A percentile compares a stretch with the other conserved stretches of the same genome.
Conservation (phyloP, 352 stramenopile genomes). For the Albugo laibachii region DNA sequence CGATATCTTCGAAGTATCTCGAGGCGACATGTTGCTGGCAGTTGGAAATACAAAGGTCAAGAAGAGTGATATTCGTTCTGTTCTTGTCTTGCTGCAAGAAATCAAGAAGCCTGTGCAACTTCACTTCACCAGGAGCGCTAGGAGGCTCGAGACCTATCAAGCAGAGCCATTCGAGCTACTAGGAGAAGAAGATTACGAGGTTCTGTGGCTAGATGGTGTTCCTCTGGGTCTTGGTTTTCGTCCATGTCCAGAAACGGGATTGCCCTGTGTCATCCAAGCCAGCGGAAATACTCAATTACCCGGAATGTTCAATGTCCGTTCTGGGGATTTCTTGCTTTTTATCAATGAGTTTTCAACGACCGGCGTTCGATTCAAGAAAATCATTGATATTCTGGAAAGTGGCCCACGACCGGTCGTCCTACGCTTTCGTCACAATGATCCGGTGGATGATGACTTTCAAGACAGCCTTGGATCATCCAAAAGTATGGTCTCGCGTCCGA, state of each 20-base stretch:
- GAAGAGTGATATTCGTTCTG: slow-evolving; percentile 62
- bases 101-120: slow-evolving; percentile 66
- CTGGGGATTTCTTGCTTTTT: slow-evolving; percentile 58
- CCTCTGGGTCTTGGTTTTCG: slow-evolving; percentile 66
- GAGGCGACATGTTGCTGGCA: slow-evolving; percentile 54
- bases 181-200: slow-evolving; percentile 73
- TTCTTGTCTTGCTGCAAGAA: slow-evolving; percentile 54
- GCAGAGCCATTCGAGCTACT: slow-evolving; percentile 50
- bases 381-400: slow-evolving; percentile 72
- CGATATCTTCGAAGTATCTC: slow-evolving; percentile 68
- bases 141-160: slow-evolving; percentile 41
- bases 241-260: slow-evolving; percentile 49
- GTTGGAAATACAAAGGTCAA: slow-evolving; percentile 58
- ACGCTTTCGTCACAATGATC: slow-evolving; percentile 65
- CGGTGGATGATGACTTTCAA: slow-evolving; percentile 27
- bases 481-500: too few relatives aligned
- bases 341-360: slow-evolving; percentile 77
- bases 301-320: slow-evolving; percentile 74
- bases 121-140: slow-evolving; percentile 51
- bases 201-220: slow-evolving; percentile 71
- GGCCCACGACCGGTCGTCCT: slow-evolving; percentile 50
- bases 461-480: slow-evolving; percentile 32
- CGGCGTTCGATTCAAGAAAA: slow-evolving; percentile 66
- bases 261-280: slow-evolving; percentile 50
- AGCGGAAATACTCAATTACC: slow-evolving; percentile 59